A percentile compares a stretch with the other conserved stretches of the same genome.
These are phyloP conservation scores for Aspergillus homomorphus DNA, from an alignment of 495 filamentous ascomycete species.

Conservation along the genomic window DNA sequence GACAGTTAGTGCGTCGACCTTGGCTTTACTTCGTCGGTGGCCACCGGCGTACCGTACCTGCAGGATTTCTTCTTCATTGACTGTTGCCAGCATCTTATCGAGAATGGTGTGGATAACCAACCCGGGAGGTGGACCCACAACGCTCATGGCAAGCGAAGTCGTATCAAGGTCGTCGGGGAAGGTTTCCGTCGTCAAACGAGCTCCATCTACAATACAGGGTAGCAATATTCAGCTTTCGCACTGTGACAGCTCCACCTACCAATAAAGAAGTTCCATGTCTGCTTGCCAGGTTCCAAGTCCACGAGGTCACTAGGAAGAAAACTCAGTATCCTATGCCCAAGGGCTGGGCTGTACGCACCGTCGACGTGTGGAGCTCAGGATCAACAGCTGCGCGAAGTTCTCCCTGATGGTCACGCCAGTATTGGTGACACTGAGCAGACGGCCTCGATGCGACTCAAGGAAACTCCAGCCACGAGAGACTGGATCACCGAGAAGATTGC, in stretches of 20 bases:
- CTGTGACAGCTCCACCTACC: no score
- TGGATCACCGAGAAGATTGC: background rate
- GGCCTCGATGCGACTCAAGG: background rate
- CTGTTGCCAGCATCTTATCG: slow-evolving; percentile 21
- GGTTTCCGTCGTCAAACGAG: background rate
- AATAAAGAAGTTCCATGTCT: slow-evolving; percentile 19
- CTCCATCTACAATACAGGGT: no score
- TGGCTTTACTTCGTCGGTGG: no score
- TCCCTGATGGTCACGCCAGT: slow-evolving; percentile 9
- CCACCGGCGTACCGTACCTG: no score
- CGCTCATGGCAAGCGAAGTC: slow-evolving; percentile 17
- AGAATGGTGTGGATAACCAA: slow-evolving; percentile 9
- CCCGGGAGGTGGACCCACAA: background rate
- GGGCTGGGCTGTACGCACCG: no score
- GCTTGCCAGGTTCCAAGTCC: slow-evolving; percentile 5
- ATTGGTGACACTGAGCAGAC: background rate
- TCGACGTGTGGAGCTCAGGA: no score
- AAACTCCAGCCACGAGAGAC: slow-evolving; percentile 8
- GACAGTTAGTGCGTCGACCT: no score
- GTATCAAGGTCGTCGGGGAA: slow-evolving; percentile 29
- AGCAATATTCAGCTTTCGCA: no score
- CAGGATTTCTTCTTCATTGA: slow-evolving; percentile 19
- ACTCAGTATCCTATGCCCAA: no score
- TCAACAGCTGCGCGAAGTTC: slow-evolving; percentile 22
- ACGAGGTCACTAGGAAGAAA: slow-evolving; percentile 16